These are phyloP conservation scores for Buxus sempervirens DNA, from an alignment of 164 flowering plant genomes.

Conservation along the genomic window DNA sequence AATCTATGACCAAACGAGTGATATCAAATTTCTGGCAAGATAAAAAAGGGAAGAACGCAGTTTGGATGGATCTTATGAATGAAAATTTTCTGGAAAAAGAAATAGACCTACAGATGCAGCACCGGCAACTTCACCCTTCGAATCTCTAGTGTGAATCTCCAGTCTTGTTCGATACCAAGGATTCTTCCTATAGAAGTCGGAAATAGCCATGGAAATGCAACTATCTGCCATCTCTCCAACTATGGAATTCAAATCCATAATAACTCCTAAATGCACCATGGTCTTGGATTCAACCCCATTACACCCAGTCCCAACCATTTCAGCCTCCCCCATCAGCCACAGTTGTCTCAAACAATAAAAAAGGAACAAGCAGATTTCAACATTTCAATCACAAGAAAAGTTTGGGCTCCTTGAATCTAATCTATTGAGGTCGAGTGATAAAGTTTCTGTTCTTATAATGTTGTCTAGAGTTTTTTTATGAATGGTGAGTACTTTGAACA, in stretches of 20 bases:
- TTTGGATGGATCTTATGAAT: too few species aligned
- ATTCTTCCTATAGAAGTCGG: slow-evolving; percentile 10
- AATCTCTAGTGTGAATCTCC: slow-evolving; percentile 2
- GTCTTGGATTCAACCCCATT: neutral
- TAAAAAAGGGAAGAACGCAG: too few species aligned
- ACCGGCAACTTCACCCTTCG: slow-evolving; percentile 1
- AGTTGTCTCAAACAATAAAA: too few species aligned
- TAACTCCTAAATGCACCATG: slow-evolving; percentile 10
- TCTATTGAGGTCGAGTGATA: too few species aligned
- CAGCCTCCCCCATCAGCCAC: neutral
- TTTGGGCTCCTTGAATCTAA: too few species aligned
- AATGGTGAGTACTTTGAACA: too few species aligned
- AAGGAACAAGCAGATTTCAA: too few species aligned
- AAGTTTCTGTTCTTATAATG: too few species aligned
- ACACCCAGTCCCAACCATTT: neutral
- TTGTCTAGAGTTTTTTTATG: too few species aligned
- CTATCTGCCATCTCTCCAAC: slow-evolving; percentile 9
- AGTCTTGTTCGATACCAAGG: neutral
- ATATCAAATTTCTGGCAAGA: too few species aligned
- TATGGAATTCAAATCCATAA: slow-evolving; percentile 11
- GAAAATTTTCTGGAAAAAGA: neutral
- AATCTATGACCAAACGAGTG: too few species aligned
- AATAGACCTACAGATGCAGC: slow-evolving; percentile 16
- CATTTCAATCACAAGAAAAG: too few species aligned
- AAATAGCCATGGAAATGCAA: slow-evolving; percentile 17